phyloP scores from a whole-genome alignment of 768 basidiomycete genomes.

The Dentipellis fragilis region DNA sequence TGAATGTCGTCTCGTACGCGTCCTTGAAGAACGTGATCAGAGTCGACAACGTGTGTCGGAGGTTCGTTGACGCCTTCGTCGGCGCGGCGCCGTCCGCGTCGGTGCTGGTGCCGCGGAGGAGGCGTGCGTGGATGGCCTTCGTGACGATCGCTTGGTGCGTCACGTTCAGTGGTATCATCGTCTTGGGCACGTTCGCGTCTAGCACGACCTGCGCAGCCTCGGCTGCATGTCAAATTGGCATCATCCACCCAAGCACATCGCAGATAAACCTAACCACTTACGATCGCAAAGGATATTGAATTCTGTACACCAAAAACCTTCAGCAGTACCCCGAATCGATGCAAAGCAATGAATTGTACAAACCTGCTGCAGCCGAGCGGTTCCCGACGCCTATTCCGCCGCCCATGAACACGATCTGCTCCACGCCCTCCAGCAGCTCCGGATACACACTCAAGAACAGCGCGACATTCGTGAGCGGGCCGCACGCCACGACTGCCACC shows the following conservation, averaged over 20 bases:
- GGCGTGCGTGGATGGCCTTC: slow-evolving; percentile 34
- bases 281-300: slow-evolving; percentile 80
- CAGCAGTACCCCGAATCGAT: background rate
- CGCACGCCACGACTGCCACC: slow-evolving; percentile 64
- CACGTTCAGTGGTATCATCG: slow-evolving; percentile 82
- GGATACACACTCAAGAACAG: slow-evolving; percentile 32
- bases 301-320: slow-evolving; percentile 29
- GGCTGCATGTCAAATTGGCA: slow-evolving; percentile 28
- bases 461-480: slow-evolving; percentile 76
- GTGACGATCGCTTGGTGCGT: slow-evolving; percentile 81
- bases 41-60: slow-evolving; percentile 68
- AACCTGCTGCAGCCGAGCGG: slow-evolving; percentile 63
- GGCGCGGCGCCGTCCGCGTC: slow-evolving; percentile 4
- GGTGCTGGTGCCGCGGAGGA: slow-evolving; percentile 28
- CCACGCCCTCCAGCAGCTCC: slow-evolving; percentile 42
- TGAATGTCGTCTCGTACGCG: slow-evolving; percentile 62
- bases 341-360: slow-evolving; percentile 8
- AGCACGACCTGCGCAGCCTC: slow-evolving; percentile 80
- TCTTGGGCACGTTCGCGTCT: slow-evolving; percentile 53
- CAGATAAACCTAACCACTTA: slow-evolving; percentile 26
- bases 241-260: background rate
- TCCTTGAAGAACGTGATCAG: slow-evolving; percentile 67
- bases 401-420: slow-evolving; percentile 82
- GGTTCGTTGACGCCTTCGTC: slow-evolving; percentile 26
- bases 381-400: slow-evolving; percentile 85